These are phyloP conservation scores for Pyrenochaeta sp. DNA, from an alignment of 2,329 filamentous ascomycete genomes.

Conservation along the genomic window DNA sequence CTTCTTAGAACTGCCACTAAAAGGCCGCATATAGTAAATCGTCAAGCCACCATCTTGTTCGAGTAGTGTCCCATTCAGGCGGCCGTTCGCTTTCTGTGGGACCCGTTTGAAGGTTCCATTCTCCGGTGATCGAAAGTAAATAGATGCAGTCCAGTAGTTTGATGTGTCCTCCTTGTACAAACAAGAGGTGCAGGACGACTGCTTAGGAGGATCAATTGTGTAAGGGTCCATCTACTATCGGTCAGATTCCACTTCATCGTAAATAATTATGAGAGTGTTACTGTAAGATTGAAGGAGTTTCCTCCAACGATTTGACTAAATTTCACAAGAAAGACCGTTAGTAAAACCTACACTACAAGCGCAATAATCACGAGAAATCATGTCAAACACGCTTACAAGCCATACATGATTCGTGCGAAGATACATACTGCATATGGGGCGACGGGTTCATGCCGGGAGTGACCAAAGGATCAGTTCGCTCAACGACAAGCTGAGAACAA, in stretches of 20 bases:
- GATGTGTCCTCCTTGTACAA: slow-evolving; percentile 31
- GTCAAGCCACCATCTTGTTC: slow-evolving; percentile 47
- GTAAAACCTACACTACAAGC: background rate
- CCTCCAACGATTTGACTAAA: slow-evolving; percentile 34
- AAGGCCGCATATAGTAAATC: slow-evolving; percentile 48
- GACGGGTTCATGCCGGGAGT: slow-evolving; percentile 47
- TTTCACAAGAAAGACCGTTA: background rate
- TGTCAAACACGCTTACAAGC: background rate
- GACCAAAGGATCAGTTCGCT: slow-evolving; percentile 44
- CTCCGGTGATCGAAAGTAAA: slow-evolving; percentile 36
- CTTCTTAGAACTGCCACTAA: slow-evolving; percentile 26
- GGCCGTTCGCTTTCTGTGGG: slow-evolving; percentile 44
- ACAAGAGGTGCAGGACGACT: slow-evolving; percentile 27
- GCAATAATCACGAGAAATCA: background rate
- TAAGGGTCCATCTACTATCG: too few species aligned
- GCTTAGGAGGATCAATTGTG: too few species aligned
- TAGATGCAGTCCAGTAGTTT: slow-evolving; percentile 43
- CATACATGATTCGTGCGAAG: background rate
- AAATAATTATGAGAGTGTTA: slow-evolving; percentile 35
- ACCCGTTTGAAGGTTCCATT: slow-evolving; percentile 43
- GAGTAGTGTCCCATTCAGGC: slow-evolving; percentile 21
- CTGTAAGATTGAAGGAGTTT: slow-evolving; percentile 35
- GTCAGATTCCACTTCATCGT: background rate
- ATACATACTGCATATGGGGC: slow-evolving; percentile 42
- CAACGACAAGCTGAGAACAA: slow-evolving; percentile 45